Conservation (phyloP, 1,284 basidiomycete species). For the Bondarzewia mesenterica region DNA sequence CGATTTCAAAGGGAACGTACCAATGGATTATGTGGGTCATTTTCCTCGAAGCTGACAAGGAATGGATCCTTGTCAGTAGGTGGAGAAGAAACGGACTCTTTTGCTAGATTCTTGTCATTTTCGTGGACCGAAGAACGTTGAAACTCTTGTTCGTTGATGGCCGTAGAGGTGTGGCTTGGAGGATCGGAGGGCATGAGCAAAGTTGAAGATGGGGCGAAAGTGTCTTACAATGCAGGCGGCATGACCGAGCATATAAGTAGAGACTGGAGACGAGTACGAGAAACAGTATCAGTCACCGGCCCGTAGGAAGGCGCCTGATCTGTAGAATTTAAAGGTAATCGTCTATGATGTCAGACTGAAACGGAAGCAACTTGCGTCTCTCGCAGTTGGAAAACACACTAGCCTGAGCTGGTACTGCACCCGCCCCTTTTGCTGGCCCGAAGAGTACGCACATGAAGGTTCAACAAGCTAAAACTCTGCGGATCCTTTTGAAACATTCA, state of each 20-base stretch:
- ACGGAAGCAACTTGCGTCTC: no score
- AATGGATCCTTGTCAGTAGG: constrained; percentile 26
- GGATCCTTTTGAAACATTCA: no score
- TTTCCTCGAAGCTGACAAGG: constrained; percentile 28
- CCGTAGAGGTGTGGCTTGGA: constrained; percentile 10
- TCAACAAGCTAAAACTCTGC: no score
- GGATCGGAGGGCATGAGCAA: not conserved
- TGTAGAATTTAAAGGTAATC: no score
- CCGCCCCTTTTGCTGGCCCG: no score
- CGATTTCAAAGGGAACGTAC: constrained; percentile 16
- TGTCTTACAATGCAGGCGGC: not conserved
- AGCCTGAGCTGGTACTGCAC: no score
- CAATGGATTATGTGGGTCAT: constrained; percentile 35
- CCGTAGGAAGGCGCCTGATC: no score
- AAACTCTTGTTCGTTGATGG: not conserved
- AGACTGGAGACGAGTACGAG: no score
- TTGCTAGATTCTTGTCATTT: not conserved
- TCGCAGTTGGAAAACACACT: no score
- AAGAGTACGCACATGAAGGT: no score
- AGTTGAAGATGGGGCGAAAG: constrained; percentile 1
- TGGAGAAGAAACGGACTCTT: not conserved
- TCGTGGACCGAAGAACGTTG: not conserved
- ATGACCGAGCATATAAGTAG: not conserved
- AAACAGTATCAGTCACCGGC: no score
- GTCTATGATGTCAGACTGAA: no score